A percentile compares a stretch with the other conserved stretches of the same genome.
Evolutionary conservation across 208 protist species (phyloP).

Genomic region (Trypanosoma vivax): DNA sequence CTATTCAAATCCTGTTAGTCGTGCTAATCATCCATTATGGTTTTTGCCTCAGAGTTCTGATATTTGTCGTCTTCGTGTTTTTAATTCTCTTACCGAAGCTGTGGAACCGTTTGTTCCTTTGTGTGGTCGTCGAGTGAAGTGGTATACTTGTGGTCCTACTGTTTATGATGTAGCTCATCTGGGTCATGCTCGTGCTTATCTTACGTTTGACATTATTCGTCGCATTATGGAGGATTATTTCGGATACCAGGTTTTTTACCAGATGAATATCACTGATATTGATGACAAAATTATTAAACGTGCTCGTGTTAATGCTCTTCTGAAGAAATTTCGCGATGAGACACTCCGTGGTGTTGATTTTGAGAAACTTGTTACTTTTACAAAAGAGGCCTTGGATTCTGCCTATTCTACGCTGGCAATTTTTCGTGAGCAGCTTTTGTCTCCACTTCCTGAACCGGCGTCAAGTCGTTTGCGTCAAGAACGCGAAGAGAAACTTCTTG

Average conservation of each 20-base stretch:
- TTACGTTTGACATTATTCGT: slow-evolving; percentile 97
- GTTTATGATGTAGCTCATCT: slow-evolving; percentile 97
- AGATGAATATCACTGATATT: slow-evolving; percentile 99
- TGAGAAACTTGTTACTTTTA: slow-evolving; percentile 42
- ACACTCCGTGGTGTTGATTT: slow-evolving; percentile 24
- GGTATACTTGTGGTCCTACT: slow-evolving; percentile 98
- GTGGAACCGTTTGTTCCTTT: slow-evolving; percentile 67
- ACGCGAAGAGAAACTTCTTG: slow-evolving; percentile 72
- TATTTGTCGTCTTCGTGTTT: slow-evolving; percentile 34
- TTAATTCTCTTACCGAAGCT: slow-evolving; percentile 83
- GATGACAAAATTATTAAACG: slow-evolving; percentile 99
- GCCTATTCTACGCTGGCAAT: slow-evolving; percentile 25
- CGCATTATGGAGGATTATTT: slow-evolving; percentile 97
- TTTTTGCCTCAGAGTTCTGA: slow-evolving; percentile 48
- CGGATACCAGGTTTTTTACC: slow-evolving; percentile 83
- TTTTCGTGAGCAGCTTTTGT: slow-evolving; percentile 31
- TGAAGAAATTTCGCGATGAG: slow-evolving; percentile 60
- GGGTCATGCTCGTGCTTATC: slow-evolving; percentile 97
- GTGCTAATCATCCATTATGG: slow-evolving; percentile 68
- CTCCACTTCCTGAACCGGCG: slow-evolving; percentile 33
- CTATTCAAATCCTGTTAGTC: slow-evolving; percentile 46
- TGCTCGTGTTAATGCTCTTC: slow-evolving; percentile 85
- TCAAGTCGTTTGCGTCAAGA: slow-evolving; percentile 49
- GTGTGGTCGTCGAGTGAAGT: slow-evolving; percentile 62
- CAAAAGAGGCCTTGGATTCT: slow-evolving; percentile 33